Conservation (phyloP, 352 stramenopile species). For the Phytopythium mirpurense region DNA sequence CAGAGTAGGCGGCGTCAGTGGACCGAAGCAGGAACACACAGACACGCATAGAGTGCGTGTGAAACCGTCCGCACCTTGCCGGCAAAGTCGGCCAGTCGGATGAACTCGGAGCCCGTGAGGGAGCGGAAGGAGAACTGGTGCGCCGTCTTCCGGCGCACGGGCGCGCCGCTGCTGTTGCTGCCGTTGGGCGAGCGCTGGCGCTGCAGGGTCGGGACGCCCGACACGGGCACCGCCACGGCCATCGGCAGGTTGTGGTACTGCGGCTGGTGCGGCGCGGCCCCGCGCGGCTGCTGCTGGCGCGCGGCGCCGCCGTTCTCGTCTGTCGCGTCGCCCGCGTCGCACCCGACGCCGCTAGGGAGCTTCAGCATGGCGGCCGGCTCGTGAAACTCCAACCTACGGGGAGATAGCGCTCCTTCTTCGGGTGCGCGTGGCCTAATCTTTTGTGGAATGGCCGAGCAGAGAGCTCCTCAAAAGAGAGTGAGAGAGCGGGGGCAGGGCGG, state of each 20-base stretch:
- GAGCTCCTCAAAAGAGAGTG: no score
- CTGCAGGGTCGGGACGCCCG: constrained; percentile 23
- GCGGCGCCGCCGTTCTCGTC: constrained; percentile 6
- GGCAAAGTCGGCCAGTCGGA: constrained; percentile 60
- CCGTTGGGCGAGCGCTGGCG: constrained; percentile 17
- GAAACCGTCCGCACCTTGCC: constrained; percentile 30
- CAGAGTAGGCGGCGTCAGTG: no score
- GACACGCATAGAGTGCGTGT: no score
- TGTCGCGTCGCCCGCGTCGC: constrained; percentile 21
- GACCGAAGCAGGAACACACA: neutral
- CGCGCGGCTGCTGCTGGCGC: constrained; percentile 6
- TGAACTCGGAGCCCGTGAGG: constrained; percentile 49
- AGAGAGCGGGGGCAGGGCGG: no score
- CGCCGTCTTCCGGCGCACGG: constrained; percentile 43
- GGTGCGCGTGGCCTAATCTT: constrained; percentile 1
- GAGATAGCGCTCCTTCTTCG: neutral
- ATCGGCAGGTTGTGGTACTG: constrained; percentile 40
- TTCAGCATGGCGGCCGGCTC: constrained; percentile 34
- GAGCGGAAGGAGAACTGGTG: constrained; percentile 77
- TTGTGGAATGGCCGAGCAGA: neutral
- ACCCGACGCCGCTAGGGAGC: constrained; percentile 26
- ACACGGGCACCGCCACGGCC: constrained; percentile 42
- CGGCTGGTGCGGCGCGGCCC: constrained; percentile 24
- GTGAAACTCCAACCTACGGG: neutral
- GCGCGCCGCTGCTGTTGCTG: neutral